Percentiles rank a stretch among this genome's conserved stretches.
Evolutionary conservation across 2,329 filamentous ascomycete species (phyloP).

Genomic region (Paraphaeosphaeria minitans): DNA sequence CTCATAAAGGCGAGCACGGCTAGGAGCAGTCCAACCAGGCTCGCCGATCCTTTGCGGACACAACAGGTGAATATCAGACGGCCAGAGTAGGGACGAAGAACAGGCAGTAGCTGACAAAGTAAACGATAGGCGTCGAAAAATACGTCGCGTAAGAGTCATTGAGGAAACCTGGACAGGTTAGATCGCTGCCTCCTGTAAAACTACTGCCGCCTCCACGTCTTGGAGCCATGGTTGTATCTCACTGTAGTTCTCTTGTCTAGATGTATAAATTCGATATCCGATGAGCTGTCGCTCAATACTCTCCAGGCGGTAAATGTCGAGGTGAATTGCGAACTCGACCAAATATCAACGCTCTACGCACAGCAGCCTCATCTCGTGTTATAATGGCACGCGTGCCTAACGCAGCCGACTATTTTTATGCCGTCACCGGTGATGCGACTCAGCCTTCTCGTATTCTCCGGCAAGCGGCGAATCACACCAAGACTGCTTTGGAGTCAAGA

Average conservation of each 20-base stretch:
- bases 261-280: background rate
- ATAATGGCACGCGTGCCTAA: slow-evolving; percentile 9
- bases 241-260: background rate
- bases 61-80: slow-evolving; percentile 25
- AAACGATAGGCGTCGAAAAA: slow-evolving; percentile 8
- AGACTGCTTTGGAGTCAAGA: slow-evolving; percentile 14
- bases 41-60: slow-evolving; percentile 28
- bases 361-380: slow-evolving; percentile 21
- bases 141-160: background rate
- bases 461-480: slow-evolving; percentile 21
- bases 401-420: slow-evolving; percentile 22
- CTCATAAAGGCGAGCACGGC: slow-evolving; percentile 18
- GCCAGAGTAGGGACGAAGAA: slow-evolving; percentile 25
- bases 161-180: slow-evolving; percentile 26
- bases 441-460: slow-evolving; percentile 22
- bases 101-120: slow-evolving; percentile 24
- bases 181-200: slow-evolving; percentile 4
- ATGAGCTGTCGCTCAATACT: background rate
- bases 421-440: slow-evolving; percentile 11
- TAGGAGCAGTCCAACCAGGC: slow-evolving; percentile 28
- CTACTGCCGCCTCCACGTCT: slow-evolving; percentile 20
- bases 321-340: background rate
- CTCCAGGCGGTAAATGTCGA: background rate
- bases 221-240: slow-evolving; percentile 27
- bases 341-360: slow-evolving; percentile 1